Evolutionary conservation across 257 asterid genomes (phyloP).

Genomic region (Nicotiana attenuata): DNA sequence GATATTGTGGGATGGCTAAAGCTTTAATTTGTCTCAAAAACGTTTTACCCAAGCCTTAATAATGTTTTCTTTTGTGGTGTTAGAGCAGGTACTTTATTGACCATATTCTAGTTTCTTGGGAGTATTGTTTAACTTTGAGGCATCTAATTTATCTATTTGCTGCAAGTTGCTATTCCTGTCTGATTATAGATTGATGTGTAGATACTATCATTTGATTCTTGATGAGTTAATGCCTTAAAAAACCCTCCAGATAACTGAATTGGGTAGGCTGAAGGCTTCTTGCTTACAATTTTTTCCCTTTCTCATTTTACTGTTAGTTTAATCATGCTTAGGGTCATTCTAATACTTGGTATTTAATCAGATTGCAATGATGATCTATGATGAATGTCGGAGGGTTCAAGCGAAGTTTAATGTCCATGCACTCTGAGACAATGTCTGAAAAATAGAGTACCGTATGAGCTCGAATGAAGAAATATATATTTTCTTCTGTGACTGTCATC

Average conservation of each 20-base stretch:
- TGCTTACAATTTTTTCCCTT: neutral
- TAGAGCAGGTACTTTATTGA: neutral
- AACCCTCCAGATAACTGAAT: slow-evolving; percentile 2
- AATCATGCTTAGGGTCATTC: slow-evolving; percentile 13
- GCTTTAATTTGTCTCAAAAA: neutral
- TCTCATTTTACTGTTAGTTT: neutral
- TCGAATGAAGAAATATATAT: neutral
- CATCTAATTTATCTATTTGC: neutral
- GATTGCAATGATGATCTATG: slow-evolving; percentile 16
- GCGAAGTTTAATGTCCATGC: slow-evolving; percentile 11
- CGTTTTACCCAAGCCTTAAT: neutral
- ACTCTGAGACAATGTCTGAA: slow-evolving; percentile 18
- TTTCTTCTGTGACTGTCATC: slow-evolving; percentile 8
- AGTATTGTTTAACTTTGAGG: neutral
- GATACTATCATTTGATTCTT: neutral
- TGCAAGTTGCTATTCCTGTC: neutral
- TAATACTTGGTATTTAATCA: slow-evolving; percentile 11
- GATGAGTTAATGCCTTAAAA: neutral
- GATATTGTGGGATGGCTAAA: neutral
- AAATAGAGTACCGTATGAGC: slow-evolving; percentile 16
- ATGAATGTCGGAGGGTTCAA: slow-evolving; percentile 10
- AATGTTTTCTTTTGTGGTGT: neutral
- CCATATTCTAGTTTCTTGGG: neutral
- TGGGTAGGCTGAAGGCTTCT: neutral
- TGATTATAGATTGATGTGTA: neutral